phyloP scores from a whole-genome alignment of 495 filamentous ascomycete species.

The Talaromyces adpressus region DNA sequence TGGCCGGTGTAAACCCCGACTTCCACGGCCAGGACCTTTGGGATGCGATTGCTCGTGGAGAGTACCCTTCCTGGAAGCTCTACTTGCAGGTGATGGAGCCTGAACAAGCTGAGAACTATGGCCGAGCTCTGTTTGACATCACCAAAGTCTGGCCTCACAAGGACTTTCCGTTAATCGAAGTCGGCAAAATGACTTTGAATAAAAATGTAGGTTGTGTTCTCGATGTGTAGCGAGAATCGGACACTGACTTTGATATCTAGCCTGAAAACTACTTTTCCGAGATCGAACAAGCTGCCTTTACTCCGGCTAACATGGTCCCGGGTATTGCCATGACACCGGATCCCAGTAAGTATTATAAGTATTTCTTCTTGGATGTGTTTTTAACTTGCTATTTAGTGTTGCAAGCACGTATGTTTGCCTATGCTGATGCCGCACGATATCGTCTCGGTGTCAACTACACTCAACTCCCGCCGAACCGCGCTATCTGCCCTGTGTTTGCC shows the following conservation, averaged over 20 bases:
- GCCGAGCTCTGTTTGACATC: conserved; percentile 31
- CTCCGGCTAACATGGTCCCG: conserved; percentile 42
- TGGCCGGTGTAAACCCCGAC: conserved; percentile 38
- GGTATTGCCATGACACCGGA: conserved; percentile 39
- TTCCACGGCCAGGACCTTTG: conserved; percentile 21
- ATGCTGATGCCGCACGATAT: conserved; percentile 61
- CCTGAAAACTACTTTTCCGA: conserved; percentile 42
- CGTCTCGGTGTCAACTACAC: conserved; percentile 62
- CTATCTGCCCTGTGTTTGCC: conserved; percentile 43
- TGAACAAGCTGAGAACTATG: conserved; percentile 17
- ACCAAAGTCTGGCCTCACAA: conserved; percentile 33
- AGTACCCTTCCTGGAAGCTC: conserved; percentile 26
- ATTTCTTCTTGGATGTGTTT: not conserved
- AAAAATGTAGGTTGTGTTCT: conserved; percentile 8
- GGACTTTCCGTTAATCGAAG: conserved; percentile 34
- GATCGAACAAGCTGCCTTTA: conserved; percentile 45
- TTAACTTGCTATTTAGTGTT: conserved; percentile 34
- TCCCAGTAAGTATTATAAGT: conserved; percentile 21
- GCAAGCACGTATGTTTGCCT: conserved; percentile 63
- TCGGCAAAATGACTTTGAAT: conserved; percentile 30
- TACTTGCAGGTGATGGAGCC: conserved; percentile 29
- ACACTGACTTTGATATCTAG: conserved; percentile 13
- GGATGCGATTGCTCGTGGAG: conserved; percentile 21
- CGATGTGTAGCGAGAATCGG: not conserved
- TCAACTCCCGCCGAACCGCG: conserved; percentile 38